Evolutionary conservation across 192 early-diverging fungal species (phyloP).

Genomic region (Coemansia sp.): DNA sequence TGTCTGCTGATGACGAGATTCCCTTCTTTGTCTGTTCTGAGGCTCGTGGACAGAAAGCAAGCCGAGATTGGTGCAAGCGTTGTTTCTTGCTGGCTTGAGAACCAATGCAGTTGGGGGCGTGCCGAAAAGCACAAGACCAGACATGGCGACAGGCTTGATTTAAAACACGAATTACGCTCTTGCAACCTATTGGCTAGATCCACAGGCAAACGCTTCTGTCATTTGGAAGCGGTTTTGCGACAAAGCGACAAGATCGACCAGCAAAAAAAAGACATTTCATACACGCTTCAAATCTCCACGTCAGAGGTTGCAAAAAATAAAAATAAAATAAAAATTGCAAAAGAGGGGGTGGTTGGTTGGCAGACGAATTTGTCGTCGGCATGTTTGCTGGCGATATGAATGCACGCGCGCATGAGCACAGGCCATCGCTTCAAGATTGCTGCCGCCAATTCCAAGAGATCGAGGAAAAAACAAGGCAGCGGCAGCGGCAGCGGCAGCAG

Average conservation of each 20-base stretch:
- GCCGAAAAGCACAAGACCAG: neutral
- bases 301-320: neutral
- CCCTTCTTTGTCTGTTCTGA: neutral
- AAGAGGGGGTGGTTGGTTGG: neutral
- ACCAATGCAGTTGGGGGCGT: neutral
- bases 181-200: neutral
- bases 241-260: too few species aligned
- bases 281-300: neutral
- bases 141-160: neutral
- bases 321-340: neutral
- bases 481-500: neutral
- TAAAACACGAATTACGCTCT: neutral
- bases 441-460: neutral
- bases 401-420: constrained; percentile 7
- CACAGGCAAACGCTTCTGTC: neutral
- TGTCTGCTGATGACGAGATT: too few species aligned
- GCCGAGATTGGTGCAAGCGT: neutral
- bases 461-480: neutral
- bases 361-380: neutral
- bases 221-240: too few species aligned
- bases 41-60: neutral
- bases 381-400: neutral
- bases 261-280: too few species aligned
- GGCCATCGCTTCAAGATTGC: constrained; percentile 10
- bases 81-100: neutral